Evolutionary conservation across 2,329 filamentous ascomycete genomes (phyloP).

Genomic region (Aspergillus vadensis): DNA sequence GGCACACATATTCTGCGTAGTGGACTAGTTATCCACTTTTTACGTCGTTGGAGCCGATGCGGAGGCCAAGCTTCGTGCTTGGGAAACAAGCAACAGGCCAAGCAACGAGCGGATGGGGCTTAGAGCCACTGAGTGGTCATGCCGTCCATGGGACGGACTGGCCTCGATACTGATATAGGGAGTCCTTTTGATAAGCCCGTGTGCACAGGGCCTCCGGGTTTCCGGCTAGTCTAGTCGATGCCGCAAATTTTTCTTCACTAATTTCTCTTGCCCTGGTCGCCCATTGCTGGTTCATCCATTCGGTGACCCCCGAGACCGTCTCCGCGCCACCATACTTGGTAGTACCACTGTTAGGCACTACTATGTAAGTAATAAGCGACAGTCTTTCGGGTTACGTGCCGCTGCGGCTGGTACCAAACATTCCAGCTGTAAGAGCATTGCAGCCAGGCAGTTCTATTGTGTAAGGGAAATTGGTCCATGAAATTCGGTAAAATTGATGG

Average conservation of each 20-base stretch:
- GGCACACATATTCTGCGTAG: too few species aligned
- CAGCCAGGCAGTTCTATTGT: background rate
- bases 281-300: background rate
- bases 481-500: background rate
- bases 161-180: too few species aligned
- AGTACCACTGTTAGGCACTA: too few species aligned
- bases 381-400: background rate
- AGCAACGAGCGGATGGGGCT: background rate
- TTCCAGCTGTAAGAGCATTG: too few species aligned
- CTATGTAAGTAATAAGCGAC: background rate
- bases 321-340: background rate
- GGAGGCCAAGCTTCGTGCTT: slow-evolving; percentile 1
- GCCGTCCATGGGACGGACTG: background rate
- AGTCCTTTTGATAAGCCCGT: background rate
- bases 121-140: background rate
- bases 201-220: background rate
- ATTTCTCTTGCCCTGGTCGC: too few species aligned
- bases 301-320: background rate
- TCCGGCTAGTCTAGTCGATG: background rate
- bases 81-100: background rate
- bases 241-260: background rate
- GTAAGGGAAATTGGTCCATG: background rate
- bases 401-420: background rate
- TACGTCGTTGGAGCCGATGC: background rate
- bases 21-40: too few species aligned